These are phyloP conservation scores for Cryptococcus sp. DNA, from an alignment of 1,284 basidiomycete species.

Conservation along the genomic window DNA sequence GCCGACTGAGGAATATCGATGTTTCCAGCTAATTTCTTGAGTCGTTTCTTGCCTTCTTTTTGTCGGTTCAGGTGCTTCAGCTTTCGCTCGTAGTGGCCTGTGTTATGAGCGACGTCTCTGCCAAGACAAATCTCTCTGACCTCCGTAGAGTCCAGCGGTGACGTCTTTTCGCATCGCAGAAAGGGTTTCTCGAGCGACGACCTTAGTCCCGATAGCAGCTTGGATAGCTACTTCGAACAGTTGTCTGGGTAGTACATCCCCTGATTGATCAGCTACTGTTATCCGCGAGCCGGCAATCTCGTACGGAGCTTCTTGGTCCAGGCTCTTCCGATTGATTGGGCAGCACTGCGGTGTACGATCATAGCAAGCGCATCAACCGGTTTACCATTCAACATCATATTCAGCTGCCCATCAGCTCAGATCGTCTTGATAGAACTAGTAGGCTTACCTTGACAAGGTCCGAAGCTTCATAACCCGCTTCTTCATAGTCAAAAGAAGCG, in stretches of 20 bases:
- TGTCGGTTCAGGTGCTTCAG: constrained; percentile 88
- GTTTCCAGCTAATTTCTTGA: constrained; percentile 74
- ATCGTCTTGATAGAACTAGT: not conserved
- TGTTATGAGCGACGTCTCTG: not conserved
- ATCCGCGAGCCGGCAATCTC: constrained; percentile 23
- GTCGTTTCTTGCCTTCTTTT: constrained; percentile 79
- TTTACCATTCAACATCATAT: constrained; percentile 77
- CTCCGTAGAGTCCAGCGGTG: constrained; percentile 89
- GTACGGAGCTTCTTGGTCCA: constrained; percentile 88
- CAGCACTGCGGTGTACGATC: constrained; percentile 68
- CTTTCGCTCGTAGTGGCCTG: constrained; percentile 83
- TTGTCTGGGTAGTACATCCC: constrained; percentile 85
- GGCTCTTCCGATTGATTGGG: constrained; percentile 64
- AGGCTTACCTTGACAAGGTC: constrained; percentile 69
- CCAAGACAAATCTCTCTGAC: constrained; percentile 46
- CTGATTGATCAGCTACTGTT: constrained; percentile 47
- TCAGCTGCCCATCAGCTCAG: constrained; percentile 57
- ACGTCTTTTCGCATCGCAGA: constrained; percentile 89
- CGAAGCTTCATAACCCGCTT: constrained; percentile 75
- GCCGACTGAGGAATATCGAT: constrained; percentile 87
- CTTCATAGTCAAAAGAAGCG: constrained; percentile 91
- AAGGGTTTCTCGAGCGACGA: constrained; percentile 82
- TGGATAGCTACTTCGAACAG: constrained; percentile 92
- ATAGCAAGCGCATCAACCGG: constrained; percentile 88
- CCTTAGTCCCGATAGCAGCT: constrained; percentile 68